phyloP scores from a whole-genome alignment of 805 yeast species.

The Blastobotrys parvus region DNA sequence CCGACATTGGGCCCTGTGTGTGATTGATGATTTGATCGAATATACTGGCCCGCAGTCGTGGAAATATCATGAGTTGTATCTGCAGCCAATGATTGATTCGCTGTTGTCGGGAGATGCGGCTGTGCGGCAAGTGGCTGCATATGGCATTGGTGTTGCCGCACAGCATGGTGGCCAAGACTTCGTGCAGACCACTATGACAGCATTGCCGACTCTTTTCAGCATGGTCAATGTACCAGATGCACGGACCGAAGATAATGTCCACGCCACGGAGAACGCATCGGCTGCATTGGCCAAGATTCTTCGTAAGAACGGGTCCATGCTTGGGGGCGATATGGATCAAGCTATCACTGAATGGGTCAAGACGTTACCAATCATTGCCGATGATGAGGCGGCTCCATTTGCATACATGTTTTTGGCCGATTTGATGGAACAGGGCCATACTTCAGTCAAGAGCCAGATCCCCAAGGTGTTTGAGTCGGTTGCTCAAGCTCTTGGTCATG shows the following conservation, averaged over 20 bases:
- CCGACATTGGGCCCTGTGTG: slow-evolving; percentile 69
- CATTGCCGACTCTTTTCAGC: slow-evolving; percentile 68
- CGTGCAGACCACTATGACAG: slow-evolving; percentile 53
- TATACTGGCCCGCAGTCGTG: slow-evolving; percentile 63
- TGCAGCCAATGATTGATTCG: slow-evolving; percentile 56
- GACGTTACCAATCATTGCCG: slow-evolving; percentile 73
- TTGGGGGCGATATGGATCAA: slow-evolving; percentile 45
- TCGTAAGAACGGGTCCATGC: slow-evolving; percentile 52
- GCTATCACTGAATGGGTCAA: slow-evolving; percentile 70
- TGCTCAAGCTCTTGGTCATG: slow-evolving; percentile 64
- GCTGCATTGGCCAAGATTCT: slow-evolving; percentile 80
- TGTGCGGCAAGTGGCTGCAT: slow-evolving; percentile 81
- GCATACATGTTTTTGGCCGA: slow-evolving; percentile 69
- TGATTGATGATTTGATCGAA: slow-evolving; percentile 74
- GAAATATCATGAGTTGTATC: slow-evolving; percentile 55
- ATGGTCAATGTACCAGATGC: slow-evolving; percentile 73
- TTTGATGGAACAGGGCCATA: slow-evolving; percentile 59
- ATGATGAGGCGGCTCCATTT: slow-evolving; percentile 81
- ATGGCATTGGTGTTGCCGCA: slow-evolving; percentile 79
- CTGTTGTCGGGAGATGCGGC: slow-evolving; percentile 40
- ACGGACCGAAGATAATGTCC: slow-evolving; percentile 71
- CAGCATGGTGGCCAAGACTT: slow-evolving; percentile 64
- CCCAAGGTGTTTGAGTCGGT: slow-evolving; percentile 61
- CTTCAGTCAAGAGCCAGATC: slow-evolving; percentile 44
- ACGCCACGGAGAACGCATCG: slow-evolving; percentile 80